Base-by-base conservation (phyloP, 2,329 filamentous ascomycete genomes). In the Microcera coccophila region DNA sequence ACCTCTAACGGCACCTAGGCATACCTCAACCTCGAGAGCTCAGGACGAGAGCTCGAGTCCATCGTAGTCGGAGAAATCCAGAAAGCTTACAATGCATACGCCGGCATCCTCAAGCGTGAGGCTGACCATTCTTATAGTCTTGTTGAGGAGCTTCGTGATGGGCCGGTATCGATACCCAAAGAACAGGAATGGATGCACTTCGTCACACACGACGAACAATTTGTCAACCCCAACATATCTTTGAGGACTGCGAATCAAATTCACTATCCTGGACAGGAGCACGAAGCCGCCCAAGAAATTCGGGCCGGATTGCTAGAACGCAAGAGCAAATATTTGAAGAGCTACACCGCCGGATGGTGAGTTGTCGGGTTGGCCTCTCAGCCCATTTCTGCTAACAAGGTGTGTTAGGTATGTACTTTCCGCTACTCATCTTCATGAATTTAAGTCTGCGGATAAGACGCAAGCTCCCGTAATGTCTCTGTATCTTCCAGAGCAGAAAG, bases 271-370 rank as follows among this genome's bases (percentile, higher is more conserved):
- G 93, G 93, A 32, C 89, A 88, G 61, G 80, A 95, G 57, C 87
- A 95, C 64, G 82, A 87, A 48, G 81, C 87, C 40, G 66, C 88
- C 75, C 62, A 87, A 48, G 91, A 97, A 65, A 87, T 98, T 40
- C 79, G 90, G 47, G 88, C 89, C 16, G 93, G 93, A 3, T 82
- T 96, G 67, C 73, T 98, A 26, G 93, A 98, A 72, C 85, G 93
- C 54, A 97, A 97, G 81, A 95, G 90, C 78, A 98, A 97, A 63
- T 98, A 97, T 61, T 72, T 98, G 48, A 97, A 96, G 73, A 96
- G 90, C 64, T 96, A 96, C 65, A 93, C 90, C 7, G 87, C 90
- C 19, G 91, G 91, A 61, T 97, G 91, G 90, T 91, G 73, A 68
- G 84, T 60, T 10, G 19, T 37, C 11, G n/a, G 9, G 14, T 18